Conservation (phyloP, 2,329 filamentous ascomycete genomes). For the Claviceps capensis region DNA sequence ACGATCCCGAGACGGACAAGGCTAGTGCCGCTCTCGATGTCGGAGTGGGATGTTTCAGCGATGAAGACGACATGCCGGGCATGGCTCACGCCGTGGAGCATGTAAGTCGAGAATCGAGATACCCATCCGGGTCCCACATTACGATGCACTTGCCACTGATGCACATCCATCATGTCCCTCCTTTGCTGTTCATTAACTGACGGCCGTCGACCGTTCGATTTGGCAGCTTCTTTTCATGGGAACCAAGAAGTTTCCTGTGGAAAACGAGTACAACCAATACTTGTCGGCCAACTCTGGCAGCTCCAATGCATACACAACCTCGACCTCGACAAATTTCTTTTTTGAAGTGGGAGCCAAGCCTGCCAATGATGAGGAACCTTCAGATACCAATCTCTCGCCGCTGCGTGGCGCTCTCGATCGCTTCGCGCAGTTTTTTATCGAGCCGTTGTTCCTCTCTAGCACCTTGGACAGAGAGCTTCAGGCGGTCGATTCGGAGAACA, state of each 20-base stretch:
- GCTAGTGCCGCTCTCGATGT: constrained; percentile 91
- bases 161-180: background rate
- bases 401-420: constrained; percentile 75
- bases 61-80: constrained; percentile 79
- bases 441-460: constrained; percentile 71
- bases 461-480: constrained; percentile 77
- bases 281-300: constrained; percentile 78
- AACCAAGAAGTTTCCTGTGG: constrained; percentile 90
- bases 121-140: constrained; percentile 6
- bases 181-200: constrained; percentile 6
- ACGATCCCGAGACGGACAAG: constrained; percentile 92
- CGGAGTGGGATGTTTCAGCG: constrained; percentile 90
- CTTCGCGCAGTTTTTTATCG: constrained; percentile 88
- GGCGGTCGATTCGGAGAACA: constrained; percentile 91
- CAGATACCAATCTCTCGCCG: constrained; percentile 42
- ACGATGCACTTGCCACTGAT: background rate
- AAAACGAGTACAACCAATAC: constrained; percentile 93
- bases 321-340: constrained; percentile 93
- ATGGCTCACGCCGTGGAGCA: constrained; percentile 96
- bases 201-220: background rate
- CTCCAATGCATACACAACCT: constrained; percentile 89
- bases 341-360: constrained; percentile 85
- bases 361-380: constrained; percentile 42
- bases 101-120: constrained; percentile 26
- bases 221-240: constrained; percentile 82